Evolutionary conservation across 805 yeast species (phyloP), one percentile per base, ranked within the genome.

Genomic region (Suhomyces sp.): DNA sequence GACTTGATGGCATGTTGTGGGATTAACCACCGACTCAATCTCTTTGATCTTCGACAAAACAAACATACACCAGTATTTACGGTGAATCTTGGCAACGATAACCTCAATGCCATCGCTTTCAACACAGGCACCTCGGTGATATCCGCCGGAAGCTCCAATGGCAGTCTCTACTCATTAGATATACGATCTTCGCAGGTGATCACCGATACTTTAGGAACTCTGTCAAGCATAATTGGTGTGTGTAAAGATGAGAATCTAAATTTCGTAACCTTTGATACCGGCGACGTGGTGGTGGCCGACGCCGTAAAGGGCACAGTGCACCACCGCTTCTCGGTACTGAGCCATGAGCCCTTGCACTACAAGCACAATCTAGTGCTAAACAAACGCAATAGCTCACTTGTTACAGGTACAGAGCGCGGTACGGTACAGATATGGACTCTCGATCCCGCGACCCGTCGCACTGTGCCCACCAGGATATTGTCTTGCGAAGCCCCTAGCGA

Each of bases 1-100:
- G 49, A 57, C 17, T 35, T 68, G 48, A 41, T 64, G 17, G 65
- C 59, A 0, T 47, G 63, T 17, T 67, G 70, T 49, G 73, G 73
- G 1, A 53, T 56, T 15, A 63, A 61, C 46, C 62, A 62, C 47
- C 45, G 49, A 15, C 43, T 68, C 21, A 56, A 57, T 25, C 47
- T 69, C 21, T 65, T 56, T 52, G 75, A 70, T 49, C 50, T 59
- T 41, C 55, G 67, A 22, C 56, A 57, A 33, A 19, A 43, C 7
- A 47, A 27, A 5, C 49, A 43, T 12, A 37, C 22, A 8, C 59
- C 62, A 3, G 53, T 66, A 4, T 57, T 51, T 46, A 29, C 55
- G 6, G 20, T 60, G 4, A 56, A 57, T 43, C 44, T 61, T 21
- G 63, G 69, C n/a, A 45, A 51, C 37, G 71, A 67, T 45, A 62